Conservation (phyloP, 495 filamentous ascomycete genomes). For the Podospora pseudopauciseta region DNA sequence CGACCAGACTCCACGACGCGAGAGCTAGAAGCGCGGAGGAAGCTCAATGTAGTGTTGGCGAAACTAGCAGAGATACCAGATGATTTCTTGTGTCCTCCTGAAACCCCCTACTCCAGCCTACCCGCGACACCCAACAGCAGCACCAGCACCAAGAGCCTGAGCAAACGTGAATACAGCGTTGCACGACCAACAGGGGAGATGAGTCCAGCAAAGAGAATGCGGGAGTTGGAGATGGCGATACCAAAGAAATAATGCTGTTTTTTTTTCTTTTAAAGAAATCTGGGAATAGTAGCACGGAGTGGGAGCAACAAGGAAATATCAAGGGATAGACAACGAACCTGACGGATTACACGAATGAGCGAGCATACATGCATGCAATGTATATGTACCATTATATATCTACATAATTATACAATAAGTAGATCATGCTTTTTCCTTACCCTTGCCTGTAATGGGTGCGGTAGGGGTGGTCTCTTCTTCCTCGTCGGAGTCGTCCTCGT, state of each 20-base stretch:
- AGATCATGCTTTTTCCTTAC: slow-evolving; percentile 1
- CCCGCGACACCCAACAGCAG: slow-evolving; percentile 8
- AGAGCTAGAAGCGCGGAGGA: slow-evolving; percentile 46
- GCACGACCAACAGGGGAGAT: slow-evolving; percentile 32
- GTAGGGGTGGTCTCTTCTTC: neutral
- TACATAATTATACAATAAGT: slow-evolving; percentile 2
- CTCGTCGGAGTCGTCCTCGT: slow-evolving; percentile 56
- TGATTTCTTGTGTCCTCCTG: slow-evolving; percentile 8
- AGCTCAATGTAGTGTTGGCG: slow-evolving; percentile 35
- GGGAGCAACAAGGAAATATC: too few relatives aligned
- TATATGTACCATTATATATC: neutral
- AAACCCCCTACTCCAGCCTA: neutral
- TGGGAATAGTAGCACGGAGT: neutral
- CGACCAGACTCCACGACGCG: slow-evolving; percentile 39
- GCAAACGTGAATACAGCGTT: neutral
- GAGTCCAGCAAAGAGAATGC: slow-evolving; percentile 33
- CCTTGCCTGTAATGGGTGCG: neutral
- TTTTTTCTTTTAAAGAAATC: neutral
- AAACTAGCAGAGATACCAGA: slow-evolving; percentile 37
- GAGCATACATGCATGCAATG: neutral
- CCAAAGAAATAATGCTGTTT: slow-evolving; percentile 6
- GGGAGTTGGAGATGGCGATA: neutral
- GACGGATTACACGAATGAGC: neutral
- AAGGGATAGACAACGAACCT: neutral
- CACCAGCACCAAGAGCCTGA: slow-evolving; percentile 9